Evolutionary conservation across 2,329 filamentous ascomycete genomes (phyloP).

Genomic region (Fusarium algeriense): DNA sequence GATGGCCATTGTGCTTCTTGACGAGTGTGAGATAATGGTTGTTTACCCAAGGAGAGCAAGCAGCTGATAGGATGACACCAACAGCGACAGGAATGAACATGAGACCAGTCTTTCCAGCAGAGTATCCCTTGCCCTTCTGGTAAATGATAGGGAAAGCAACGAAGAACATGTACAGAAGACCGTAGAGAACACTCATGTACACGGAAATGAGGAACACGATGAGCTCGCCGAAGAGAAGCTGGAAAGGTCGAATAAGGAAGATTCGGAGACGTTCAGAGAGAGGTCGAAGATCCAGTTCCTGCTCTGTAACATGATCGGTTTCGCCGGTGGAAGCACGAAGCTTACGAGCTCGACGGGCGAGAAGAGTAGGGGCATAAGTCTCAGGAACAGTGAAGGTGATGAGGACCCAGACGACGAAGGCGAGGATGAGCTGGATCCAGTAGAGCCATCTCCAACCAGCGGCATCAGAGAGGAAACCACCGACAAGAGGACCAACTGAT

Average conservation of each 20-base stretch:
- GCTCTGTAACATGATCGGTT: constrained; percentile 78
- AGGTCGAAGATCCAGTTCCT: constrained; percentile 80
- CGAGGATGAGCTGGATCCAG: constrained; percentile 85
- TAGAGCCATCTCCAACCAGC: constrained; percentile 86
- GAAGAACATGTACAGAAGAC: constrained; percentile 82
- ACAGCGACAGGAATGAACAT: constrained; percentile 90
- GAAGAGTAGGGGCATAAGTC: constrained; percentile 85
- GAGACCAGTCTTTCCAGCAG: constrained; percentile 78
- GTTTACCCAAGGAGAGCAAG: constrained; percentile 80
- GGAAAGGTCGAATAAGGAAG: constrained; percentile 85
- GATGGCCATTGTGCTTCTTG: constrained; percentile 74
- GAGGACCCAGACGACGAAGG: constrained; percentile 76
- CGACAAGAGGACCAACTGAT: constrained; percentile 76
- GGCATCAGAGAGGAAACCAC: constrained; percentile 79
- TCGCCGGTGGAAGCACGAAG: constrained; percentile 77
- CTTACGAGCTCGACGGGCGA: constrained; percentile 77
- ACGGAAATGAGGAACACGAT: constrained; percentile 87
- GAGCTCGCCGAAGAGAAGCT: constrained; percentile 84
- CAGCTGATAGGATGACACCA: constrained; percentile 76
- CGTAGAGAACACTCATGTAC: constrained; percentile 88
- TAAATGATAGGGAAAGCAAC: constrained; percentile 79
- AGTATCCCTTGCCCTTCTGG: constrained; percentile 83
- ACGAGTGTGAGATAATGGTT: constrained; percentile 79
- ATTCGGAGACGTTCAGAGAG: constrained; percentile 76
- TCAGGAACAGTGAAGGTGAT: constrained; percentile 92